Evolutionary conservation across 805 yeast genomes (phyloP).

Genomic region (Zygosaccharomyces rouxii): DNA sequence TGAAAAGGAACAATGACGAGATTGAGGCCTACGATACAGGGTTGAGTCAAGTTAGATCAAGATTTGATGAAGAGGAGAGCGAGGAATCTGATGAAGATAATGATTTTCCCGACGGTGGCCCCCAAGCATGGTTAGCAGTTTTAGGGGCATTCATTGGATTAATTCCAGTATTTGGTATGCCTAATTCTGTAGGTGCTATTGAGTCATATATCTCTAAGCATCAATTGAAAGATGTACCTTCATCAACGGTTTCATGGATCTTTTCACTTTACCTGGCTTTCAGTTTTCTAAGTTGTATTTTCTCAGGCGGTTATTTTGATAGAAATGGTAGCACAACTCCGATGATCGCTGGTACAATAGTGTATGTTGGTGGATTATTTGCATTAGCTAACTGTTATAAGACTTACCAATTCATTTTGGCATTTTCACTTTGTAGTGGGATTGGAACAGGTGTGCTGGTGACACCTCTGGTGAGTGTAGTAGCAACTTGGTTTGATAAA

Average conservation of each 20-base stretch:
- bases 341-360: slow-evolving; percentile 41
- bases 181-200: slow-evolving; percentile 62
- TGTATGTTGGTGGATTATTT: slow-evolving; percentile 50
- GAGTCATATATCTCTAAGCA: slow-evolving; percentile 54
- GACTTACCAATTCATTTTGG: slow-evolving; percentile 57
- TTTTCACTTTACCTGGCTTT: slow-evolving; percentile 57
- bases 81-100: slow-evolving; percentile 18
- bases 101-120: slow-evolving; percentile 53
- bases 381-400: slow-evolving; percentile 51
- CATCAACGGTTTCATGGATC: slow-evolving; percentile 60
- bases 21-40: neutral
- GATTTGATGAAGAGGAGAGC: slow-evolving; percentile 6
- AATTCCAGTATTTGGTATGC: slow-evolving; percentile 53
- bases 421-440: slow-evolving; percentile 55
- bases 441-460: slow-evolving; percentile 56
- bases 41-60: neutral
- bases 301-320: slow-evolving; percentile 61
- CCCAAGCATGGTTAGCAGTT: slow-evolving; percentile 51
- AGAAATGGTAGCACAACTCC: slow-evolving; percentile 50
- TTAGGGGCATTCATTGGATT: slow-evolving; percentile 59
- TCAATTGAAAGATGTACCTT: slow-evolving; percentile 47
- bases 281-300: slow-evolving; percentile 48
- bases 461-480: slow-evolving; percentile 57
- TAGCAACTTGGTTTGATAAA: slow-evolving; percentile 60
- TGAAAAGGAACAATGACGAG: slow-evolving; percentile 12